These are phyloP conservation scores for Claviceps arundinis DNA, from an alignment of 2,329 filamentous ascomycete genomes.

Conservation along the genomic window DNA sequence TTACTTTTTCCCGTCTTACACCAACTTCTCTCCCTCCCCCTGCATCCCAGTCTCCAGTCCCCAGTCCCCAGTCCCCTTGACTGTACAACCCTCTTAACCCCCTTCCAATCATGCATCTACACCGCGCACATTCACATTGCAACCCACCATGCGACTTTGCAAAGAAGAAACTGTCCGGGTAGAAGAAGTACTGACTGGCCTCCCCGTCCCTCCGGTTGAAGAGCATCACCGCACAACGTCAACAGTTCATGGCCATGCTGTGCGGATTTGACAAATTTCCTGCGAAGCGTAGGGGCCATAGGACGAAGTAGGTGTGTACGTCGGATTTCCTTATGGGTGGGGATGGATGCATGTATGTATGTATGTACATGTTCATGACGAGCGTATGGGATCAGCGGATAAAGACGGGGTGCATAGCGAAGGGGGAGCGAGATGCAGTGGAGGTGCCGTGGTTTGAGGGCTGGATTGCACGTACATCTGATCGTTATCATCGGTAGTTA, in stretches of 20 bases:
- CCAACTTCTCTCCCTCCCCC: neutral
- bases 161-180: too few species aligned
- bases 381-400: neutral
- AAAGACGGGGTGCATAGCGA: too few species aligned
- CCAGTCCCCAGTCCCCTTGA: too few species aligned
- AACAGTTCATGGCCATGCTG: constrained; percentile 42
- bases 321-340: neutral
- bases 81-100: too few species aligned
- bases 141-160: too few species aligned
- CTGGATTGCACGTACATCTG: too few species aligned
- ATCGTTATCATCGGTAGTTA: too few species aligned
- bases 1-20: neutral
- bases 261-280: constrained; percentile 31
- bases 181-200: neutral
- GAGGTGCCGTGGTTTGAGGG: too few species aligned
- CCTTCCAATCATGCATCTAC: too few species aligned
- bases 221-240: constrained; percentile 42
- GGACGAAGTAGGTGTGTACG: neutral
- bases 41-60: neutral
- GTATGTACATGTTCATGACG: neutral
- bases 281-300: neutral
- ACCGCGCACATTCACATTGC: too few species aligned
- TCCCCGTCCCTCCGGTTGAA: constrained; percentile 13
- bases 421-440: too few species aligned
- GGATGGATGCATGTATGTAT: too few species aligned